Evolutionary conservation across 257 asterid species (phyloP).

Genomic region (Sherardia arvensis): DNA sequence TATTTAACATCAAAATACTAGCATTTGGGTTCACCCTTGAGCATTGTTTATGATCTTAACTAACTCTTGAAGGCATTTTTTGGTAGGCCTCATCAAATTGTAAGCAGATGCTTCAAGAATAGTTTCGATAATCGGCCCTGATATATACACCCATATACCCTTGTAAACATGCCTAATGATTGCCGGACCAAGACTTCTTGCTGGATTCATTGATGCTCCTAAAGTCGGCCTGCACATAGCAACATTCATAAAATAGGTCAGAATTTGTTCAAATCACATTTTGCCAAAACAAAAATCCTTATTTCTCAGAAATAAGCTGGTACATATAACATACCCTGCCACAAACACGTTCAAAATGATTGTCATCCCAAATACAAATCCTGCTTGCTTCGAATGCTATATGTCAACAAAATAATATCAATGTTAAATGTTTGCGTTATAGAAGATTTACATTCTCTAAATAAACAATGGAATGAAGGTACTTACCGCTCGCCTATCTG

Average conservation of each 20-base stretch:
- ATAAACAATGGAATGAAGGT: too few relatives aligned
- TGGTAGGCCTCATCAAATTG: constrained; percentile 40
- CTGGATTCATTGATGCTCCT: constrained; percentile 93
- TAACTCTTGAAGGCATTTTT: constrained; percentile 40
- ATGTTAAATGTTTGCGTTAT: background rate
- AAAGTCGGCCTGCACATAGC: constrained; percentile 52
- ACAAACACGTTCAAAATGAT: constrained; percentile 58
- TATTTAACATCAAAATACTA: background rate
- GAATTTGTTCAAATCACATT: too few relatives aligned
- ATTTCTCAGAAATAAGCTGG: too few relatives aligned
- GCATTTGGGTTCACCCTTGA: background rate
- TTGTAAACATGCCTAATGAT: constrained; percentile 34
- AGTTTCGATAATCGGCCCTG: constrained; percentile 59
- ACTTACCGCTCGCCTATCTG: constrained; percentile 55
- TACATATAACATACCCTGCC: constrained; percentile 46
- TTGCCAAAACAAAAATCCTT: too few relatives aligned
- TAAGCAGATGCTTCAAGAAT: constrained; percentile 45
- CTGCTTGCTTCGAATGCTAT: constrained; percentile 42
- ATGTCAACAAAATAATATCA: background rate
- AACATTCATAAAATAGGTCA: background rate
- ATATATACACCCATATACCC: constrained; percentile 53
- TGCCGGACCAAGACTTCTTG: constrained; percentile 85
- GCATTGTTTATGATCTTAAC: constrained; percentile 17
- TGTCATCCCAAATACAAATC: constrained; percentile 69
- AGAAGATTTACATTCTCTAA: background rate